Evolutionary conservation across 371 early-diverging fungal genomes (phyloP).

Genomic region (Mucor sp.): DNA sequence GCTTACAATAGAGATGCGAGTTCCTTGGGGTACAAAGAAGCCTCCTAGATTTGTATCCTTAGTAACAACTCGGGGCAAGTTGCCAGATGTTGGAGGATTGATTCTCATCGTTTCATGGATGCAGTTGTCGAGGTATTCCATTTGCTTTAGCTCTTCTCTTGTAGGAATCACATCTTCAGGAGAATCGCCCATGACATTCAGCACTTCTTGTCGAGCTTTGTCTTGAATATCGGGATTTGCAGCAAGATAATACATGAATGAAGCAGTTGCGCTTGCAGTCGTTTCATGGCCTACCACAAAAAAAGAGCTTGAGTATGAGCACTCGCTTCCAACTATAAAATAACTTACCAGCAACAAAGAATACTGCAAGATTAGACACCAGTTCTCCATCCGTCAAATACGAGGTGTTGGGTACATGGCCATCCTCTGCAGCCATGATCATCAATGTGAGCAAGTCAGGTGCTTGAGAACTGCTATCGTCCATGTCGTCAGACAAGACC

Average conservation of each 20-base stretch:
- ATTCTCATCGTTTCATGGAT: constrained; percentile 47
- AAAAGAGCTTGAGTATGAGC: not conserved
- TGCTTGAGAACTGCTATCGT: not conserved
- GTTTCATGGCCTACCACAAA: constrained; percentile 47
- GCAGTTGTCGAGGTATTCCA: constrained; percentile 47
- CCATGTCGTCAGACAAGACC: not conserved
- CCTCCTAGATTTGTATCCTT: constrained; percentile 42
- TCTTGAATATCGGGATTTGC: constrained; percentile 45
- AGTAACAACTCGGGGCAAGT: constrained; percentile 30
- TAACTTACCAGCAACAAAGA: constrained; percentile 40
- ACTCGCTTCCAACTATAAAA: not conserved
- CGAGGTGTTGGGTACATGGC: not conserved
- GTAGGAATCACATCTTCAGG: constrained; percentile 48
- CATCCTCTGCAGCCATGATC: constrained; percentile 34
- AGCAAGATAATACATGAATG: constrained; percentile 41
- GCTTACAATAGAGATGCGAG: constrained; percentile 32
- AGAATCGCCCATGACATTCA: constrained; percentile 50
- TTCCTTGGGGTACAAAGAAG: constrained; percentile 46
- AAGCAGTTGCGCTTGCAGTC: constrained; percentile 47
- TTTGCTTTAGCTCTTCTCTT: constrained; percentile 38
- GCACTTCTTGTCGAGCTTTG: constrained; percentile 51
- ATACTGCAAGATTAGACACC: constrained; percentile 27
- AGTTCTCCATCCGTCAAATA: constrained; percentile 24
- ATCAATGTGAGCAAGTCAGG: constrained; percentile 48
- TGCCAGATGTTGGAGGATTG: constrained; percentile 36